These are phyloP conservation scores for Thalassiosira profunda DNA, from an alignment of 108 stramenopile species.

Conservation along the genomic window DNA sequence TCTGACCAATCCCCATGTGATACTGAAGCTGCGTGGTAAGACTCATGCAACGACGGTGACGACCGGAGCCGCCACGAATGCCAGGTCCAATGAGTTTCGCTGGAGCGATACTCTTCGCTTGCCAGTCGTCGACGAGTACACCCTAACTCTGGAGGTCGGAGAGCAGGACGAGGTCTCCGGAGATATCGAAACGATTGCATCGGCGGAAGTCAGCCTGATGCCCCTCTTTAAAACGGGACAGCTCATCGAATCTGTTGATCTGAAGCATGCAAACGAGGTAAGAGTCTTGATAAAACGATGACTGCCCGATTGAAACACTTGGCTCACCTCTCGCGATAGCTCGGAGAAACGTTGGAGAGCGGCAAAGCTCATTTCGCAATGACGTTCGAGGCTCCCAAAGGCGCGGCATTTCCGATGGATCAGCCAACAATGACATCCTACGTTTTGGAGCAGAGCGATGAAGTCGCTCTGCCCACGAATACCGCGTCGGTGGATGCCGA, in stretches of 20 bases:
- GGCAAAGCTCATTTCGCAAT: slow-evolving; percentile 48
- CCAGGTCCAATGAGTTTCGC: background rate
- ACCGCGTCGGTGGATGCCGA: slow-evolving; percentile 10
- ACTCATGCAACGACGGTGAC: slow-evolving; percentile 21
- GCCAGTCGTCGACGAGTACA: slow-evolving; percentile 78
- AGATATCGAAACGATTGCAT: slow-evolving; percentile 61
- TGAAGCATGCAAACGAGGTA: slow-evolving; percentile 50
- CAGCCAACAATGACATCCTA: slow-evolving; percentile 60
- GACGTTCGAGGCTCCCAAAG: slow-evolving; percentile 58
- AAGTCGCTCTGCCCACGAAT: background rate
- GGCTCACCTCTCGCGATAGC: background rate
- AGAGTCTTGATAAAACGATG: too few relatives aligned
- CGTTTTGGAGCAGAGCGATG: slow-evolving; percentile 51
- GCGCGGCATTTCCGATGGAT: slow-evolving; percentile 76
- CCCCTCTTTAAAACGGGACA: slow-evolving; percentile 68
- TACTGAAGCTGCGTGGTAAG: slow-evolving; percentile 49
- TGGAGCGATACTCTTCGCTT: slow-evolving; percentile 50
- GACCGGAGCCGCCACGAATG: slow-evolving; percentile 31
- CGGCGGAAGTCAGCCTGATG: slow-evolving; percentile 55
- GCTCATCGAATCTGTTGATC: slow-evolving; percentile 45
- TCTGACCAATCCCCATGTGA: slow-evolving; percentile 57
- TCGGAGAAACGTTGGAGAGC: slow-evolving; percentile 39
- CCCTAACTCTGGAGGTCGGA: slow-evolving; percentile 60
- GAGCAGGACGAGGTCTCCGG: slow-evolving; percentile 56
- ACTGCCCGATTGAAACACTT: too few relatives aligned